phyloP scores from a whole-genome alignment of 306 rosid species.

The Oemleria cerasiformis region DNA sequence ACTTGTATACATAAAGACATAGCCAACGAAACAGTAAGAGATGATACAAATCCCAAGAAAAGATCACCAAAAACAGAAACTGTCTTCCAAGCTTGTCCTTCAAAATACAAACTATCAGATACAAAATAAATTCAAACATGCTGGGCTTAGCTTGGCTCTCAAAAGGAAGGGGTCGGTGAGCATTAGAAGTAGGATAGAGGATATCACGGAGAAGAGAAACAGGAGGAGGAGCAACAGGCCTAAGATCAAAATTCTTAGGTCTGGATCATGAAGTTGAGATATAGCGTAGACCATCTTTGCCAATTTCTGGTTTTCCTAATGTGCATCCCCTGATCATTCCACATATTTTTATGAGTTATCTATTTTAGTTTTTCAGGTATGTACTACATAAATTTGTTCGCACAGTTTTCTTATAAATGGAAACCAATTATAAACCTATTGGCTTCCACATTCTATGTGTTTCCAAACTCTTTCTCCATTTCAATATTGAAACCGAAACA shows the following conservation, averaged over 20 bases:
- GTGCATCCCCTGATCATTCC: not conserved
- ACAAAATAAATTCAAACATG: not conserved
- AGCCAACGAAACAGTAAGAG: not conserved
- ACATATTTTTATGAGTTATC: conserved; percentile 1
- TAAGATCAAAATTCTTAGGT: not conserved
- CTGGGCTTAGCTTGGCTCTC: not conserved
- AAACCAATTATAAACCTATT: not conserved
- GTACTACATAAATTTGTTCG: not conserved
- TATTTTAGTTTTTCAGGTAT: not conserved
- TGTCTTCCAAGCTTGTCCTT: not conserved
- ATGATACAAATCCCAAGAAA: not conserved
- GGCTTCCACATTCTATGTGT: not conserved
- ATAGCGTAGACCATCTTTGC: not conserved
- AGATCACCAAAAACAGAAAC: not conserved
- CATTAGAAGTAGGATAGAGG: not conserved
- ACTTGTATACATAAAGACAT: not conserved
- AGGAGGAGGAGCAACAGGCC: not conserved
- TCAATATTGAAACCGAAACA: not conserved
- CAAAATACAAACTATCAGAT: not conserved
- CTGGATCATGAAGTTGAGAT: not conserved
- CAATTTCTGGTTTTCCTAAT: not conserved
- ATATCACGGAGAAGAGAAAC: not conserved
- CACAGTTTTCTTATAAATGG: not conserved
- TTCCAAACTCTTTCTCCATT: not conserved
- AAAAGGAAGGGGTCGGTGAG: not conserved